Conservation (phyloP, 805 yeast genomes). For the Candida golubevii region DNA sequence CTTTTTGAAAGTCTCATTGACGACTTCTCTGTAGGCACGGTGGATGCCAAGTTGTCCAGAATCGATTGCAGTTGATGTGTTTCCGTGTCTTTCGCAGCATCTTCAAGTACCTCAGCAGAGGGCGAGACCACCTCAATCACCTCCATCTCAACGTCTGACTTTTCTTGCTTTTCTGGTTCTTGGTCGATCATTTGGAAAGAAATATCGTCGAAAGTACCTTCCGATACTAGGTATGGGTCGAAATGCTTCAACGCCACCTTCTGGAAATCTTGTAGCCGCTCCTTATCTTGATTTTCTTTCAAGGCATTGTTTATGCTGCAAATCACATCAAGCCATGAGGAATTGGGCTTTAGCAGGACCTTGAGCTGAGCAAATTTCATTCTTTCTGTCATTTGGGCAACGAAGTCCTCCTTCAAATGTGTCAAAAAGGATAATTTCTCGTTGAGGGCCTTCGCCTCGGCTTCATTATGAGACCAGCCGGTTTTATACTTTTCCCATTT, state of each 20-base stretch:
- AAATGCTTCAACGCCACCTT: constrained; percentile 40
- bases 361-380: constrained; percentile 7
- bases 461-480: not conserved
- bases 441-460: not conserved
- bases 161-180: not conserved
- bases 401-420: constrained; percentile 29
- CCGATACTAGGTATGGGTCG: constrained; percentile 52
- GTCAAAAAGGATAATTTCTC: constrained; percentile 26
- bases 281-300: constrained; percentile 28
- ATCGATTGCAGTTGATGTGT: not conserved
- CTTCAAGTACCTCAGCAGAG: not conserved
- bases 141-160: not conserved
- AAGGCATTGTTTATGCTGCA: constrained; percentile 33
- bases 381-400: constrained; percentile 18
- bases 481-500: not conserved
- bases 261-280: constrained; percentile 29
- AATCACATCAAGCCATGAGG: constrained; percentile 26
- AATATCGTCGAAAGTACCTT: constrained; percentile 45
- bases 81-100: not conserved
- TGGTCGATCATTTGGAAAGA: constrained; percentile 22
- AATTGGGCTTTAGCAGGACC: constrained; percentile 4
- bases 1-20: constrained; percentile 30
- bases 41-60: not conserved
- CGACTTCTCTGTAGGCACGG: constrained; percentile 7
- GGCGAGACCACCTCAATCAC: not conserved